These are phyloP conservation scores for Wilhelminamyces savonicus DNA, from an alignment of 805 yeast species.

Conservation along the genomic window DNA sequence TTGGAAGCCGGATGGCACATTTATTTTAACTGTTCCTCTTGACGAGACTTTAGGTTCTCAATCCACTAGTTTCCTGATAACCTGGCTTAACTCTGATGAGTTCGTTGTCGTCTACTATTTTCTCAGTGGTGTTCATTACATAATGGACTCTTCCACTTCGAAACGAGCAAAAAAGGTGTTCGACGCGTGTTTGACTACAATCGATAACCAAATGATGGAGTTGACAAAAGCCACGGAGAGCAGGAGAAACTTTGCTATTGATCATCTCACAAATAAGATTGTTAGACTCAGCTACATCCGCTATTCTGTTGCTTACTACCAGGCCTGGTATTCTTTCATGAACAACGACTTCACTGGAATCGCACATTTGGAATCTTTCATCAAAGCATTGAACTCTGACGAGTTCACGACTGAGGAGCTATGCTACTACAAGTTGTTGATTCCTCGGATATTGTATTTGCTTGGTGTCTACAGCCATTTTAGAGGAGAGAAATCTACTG, in stretches of 20 bases:
- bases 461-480: constrained; percentile 35
- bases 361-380: constrained; percentile 23
- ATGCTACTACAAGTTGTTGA: constrained; percentile 25
- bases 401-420: constrained; percentile 34
- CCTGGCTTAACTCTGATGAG: constrained; percentile 42
- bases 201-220: constrained; percentile 18
- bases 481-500: constrained; percentile 26
- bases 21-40: constrained; percentile 1
- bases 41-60: not conserved
- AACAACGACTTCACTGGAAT: constrained; percentile 16
- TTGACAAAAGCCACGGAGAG: constrained; percentile 1
- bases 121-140: constrained; percentile 34
- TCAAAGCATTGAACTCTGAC: constrained; percentile 29
- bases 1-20: constrained; percentile 14
- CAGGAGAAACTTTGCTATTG: constrained; percentile 9
- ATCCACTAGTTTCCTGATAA: constrained; percentile 10
- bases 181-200: constrained; percentile 26
- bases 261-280: constrained; percentile 14
- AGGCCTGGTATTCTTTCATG: constrained; percentile 30
- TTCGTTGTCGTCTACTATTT: constrained; percentile 36
- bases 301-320: constrained; percentile 25
- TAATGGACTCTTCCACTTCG: constrained; percentile 28
- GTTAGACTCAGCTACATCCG: constrained; percentile 25
- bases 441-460: constrained; percentile 33
- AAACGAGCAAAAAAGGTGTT: constrained; percentile 31